Evolutionary conservation across 148 eudicot genomes (phyloP).

Genomic region (Rhododendron williamsianum): DNA sequence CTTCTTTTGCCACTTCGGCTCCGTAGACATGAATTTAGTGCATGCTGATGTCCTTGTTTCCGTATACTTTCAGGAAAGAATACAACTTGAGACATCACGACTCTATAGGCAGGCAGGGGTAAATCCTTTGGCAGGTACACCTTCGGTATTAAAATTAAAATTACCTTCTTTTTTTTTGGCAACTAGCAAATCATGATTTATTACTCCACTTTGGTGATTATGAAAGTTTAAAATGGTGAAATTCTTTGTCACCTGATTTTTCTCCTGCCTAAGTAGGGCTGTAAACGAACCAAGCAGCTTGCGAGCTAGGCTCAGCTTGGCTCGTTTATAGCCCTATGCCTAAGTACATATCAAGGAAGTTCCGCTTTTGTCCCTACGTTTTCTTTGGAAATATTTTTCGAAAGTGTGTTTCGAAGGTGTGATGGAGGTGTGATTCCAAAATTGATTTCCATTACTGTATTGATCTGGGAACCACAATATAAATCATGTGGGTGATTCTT

Average conservation of each 20-base stretch:
- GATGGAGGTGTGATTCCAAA: background rate
- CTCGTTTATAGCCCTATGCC: background rate
- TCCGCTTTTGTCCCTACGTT: background rate
- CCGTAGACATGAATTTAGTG: background rate
- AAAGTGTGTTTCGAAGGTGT: background rate
- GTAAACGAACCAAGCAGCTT: no score
- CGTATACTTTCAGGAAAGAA: slow-evolving; percentile 60
- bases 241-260: slow-evolving; percentile 1
- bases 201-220: background rate
- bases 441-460: background rate
- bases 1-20: background rate
- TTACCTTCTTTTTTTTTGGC: background rate
- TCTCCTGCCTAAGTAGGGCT: background rate
- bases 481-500: background rate
- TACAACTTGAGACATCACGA: slow-evolving; percentile 93
- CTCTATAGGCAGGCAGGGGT: slow-evolving; percentile 94
- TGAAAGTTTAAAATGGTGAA: background rate
- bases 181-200: background rate
- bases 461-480: background rate
- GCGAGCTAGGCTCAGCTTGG: no score
- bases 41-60: slow-evolving; percentile 3
- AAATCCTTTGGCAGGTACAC: slow-evolving; percentile 92
- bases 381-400: background rate
- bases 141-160: slow-evolving; percentile 4
- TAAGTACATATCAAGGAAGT: background rate